phyloP scores from a whole-genome alignment of 169 alveolate species.

The Cryptosporidium muris region DNA sequence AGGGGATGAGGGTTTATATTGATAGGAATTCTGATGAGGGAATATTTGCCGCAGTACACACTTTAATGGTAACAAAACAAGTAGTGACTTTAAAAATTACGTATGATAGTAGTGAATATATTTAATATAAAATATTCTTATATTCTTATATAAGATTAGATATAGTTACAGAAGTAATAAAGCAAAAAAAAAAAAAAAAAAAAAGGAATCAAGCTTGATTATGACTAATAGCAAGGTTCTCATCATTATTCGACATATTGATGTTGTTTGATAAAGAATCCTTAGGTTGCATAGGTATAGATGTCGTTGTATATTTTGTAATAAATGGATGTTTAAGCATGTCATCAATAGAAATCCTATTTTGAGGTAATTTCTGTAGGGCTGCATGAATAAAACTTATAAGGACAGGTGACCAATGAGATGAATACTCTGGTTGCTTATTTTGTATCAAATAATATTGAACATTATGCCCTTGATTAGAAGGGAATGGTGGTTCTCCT shows the following conservation, averaged over 20 bases:
- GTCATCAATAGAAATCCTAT: conserved; percentile 50
- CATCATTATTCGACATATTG: background rate
- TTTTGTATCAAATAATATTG: conserved; percentile 63
- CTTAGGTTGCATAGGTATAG: background rate
- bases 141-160: too few relatives aligned
- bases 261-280: background rate
- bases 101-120: too few relatives aligned
- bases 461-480: conserved; percentile 66
- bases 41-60: too few relatives aligned
- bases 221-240: conserved; percentile 3
- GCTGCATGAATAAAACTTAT: conserved; percentile 67
- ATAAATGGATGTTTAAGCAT: conserved; percentile 69
- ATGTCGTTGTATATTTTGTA: conserved; percentile 33
- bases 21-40: too few relatives aligned
- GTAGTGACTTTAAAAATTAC: too few relatives aligned
- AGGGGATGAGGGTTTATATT: too few relatives aligned
- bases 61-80: too few relatives aligned
- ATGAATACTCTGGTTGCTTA: conserved; percentile 65
- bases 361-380: conserved; percentile 60
- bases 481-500: conserved; percentile 90
- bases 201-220: background rate
- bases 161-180: too few relatives aligned
- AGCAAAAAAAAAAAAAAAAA: background rate
- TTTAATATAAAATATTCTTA: too few relatives aligned
- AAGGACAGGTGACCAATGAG: conserved; percentile 71